Evolutionary conservation across 208 protist species (phyloP).

Genomic region (Blechomonas ayalai): DNA sequence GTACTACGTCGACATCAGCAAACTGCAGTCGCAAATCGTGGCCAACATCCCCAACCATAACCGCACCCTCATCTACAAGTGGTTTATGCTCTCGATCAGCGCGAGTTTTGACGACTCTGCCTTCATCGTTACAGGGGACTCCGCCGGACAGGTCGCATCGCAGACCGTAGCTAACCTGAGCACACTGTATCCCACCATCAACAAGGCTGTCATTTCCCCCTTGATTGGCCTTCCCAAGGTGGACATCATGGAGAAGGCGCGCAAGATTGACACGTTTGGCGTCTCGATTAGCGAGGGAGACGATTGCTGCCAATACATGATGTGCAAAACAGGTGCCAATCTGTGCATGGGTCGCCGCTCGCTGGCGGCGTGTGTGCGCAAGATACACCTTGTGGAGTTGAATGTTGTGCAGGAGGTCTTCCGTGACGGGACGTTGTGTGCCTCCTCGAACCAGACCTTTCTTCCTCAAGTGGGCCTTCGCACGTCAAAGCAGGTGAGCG

Average conservation of each 20-base stretch:
- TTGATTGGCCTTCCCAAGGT: conserved; percentile 64
- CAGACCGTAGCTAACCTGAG: conserved; percentile 82
- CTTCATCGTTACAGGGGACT: conserved; percentile 72
- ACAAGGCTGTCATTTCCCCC: conserved; percentile 55
- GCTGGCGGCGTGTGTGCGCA: conserved; percentile 41
- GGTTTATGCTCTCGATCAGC: conserved; percentile 73
- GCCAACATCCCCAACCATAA: conserved; percentile 69
- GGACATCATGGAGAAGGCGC: conserved; percentile 60
- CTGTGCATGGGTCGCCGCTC: conserved; percentile 56
- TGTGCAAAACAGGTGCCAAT: conserved; percentile 78
- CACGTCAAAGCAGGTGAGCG: neutral
- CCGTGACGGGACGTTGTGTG: conserved; percentile 31
- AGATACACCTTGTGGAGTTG: conserved; percentile 40
- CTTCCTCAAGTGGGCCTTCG: conserved; percentile 29
- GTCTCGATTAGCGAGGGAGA: conserved; percentile 69
- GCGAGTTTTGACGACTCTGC: conserved; percentile 48
- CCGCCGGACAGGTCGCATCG: conserved; percentile 72
- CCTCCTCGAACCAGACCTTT: conserved; percentile 32
- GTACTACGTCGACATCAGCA: conserved; percentile 80
- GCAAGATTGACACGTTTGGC: conserved; percentile 61
- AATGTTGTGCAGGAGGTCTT: conserved; percentile 53
- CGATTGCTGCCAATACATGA: conserved; percentile 88
- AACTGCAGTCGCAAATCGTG: conserved; percentile 76
- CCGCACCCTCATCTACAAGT: conserved; percentile 83
- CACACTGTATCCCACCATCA: conserved; percentile 59